These are phyloP conservation scores for Furcasterigmium furcatum DNA, from an alignment of 2,329 filamentous ascomycete genomes.

Conservation along the genomic window DNA sequence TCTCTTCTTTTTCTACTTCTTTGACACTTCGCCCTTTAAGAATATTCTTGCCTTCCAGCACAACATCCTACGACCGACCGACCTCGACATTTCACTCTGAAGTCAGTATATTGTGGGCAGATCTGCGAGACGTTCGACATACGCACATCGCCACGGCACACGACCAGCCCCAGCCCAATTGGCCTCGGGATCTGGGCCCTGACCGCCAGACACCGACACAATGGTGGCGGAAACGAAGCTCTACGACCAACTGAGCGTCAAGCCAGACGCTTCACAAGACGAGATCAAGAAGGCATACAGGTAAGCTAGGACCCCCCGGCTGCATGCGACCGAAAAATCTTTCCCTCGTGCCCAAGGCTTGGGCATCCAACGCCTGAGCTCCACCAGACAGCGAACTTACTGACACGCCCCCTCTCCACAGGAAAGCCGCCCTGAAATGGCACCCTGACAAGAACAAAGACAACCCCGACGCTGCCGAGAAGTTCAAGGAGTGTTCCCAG, in stretches of 20 bases:
- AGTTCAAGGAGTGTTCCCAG: slow-evolving; percentile 97
- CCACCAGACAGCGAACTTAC: not conserved
- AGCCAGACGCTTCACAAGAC: slow-evolving; percentile 78
- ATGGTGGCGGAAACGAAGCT: slow-evolving; percentile 97
- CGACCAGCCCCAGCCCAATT: not conserved
- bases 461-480: slow-evolving; percentile 79
- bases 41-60: not conserved
- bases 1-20: not conserved
- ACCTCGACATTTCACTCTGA: too few species aligned
- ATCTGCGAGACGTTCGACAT: too few species aligned
- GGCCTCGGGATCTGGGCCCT: not conserved
- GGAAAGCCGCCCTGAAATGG: slow-evolving; percentile 84
- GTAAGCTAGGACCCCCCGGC: slow-evolving; percentile 47
- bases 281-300: slow-evolving; percentile 97
- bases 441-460: slow-evolving; percentile 99
- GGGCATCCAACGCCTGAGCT: not conserved
- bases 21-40: not conserved
- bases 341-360: slow-evolving; percentile 1
- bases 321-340: too few species aligned
- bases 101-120: too few species aligned
- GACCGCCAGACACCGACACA: slow-evolving; percentile 23
- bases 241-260: slow-evolving; percentile 81
- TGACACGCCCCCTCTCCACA: slow-evolving; percentile 27
- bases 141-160: not conserved
- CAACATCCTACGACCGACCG: too few species aligned